Evolutionary conservation across 306 rosid genomes (phyloP), one percentile per base, ranked within the genome.

Genomic region (Prunus mongolica): DNA sequence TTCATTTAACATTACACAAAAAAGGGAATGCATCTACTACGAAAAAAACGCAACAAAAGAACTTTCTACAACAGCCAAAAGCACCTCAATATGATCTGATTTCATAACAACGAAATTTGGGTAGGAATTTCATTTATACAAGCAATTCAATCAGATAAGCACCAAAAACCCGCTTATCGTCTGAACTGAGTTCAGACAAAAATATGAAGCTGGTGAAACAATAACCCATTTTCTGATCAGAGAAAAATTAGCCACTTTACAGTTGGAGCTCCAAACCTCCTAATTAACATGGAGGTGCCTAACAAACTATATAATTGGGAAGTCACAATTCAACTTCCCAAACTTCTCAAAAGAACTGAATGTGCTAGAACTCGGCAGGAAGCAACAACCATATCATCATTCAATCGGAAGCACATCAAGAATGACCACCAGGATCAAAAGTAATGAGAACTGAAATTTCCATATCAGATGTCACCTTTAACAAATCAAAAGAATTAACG

Each of bases 141-240:
- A 82, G 76, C 76, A 88, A 91, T 75, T 81, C 65, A 74, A 62
- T 87, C 66, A 77, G 96, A 90, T 82, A 86, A 90, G 94, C 97
- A 81, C 84, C 68, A 61, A 86, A 92, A 78, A 81, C 60, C 79
- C 71, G 97, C 93, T 86, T 82, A 86, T 86, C 91, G 84, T 79
- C 49, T 66, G 45, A 57, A 57, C 62, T 56, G 5, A 73, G 58
- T 75, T 78, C 69, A 69, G 71, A 63, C 67, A 46, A 58, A 67
- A 72, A 80, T 80, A 67, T 78, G 64, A 71, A 55, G 74, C 75
- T 57, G 54, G 69, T 49, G 34, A 81, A 78, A 73, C 69, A 77
- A 82, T 61, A 25, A 41, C 73, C 76, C 84, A 65, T 12, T 57
- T 47, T 16, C 58, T 30, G 70, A 49, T 64, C 28, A 44, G 52